These are phyloP conservation scores for Podila horticola DNA, from an alignment of 192 early-diverging fungal genomes.

Conservation along the genomic window DNA sequence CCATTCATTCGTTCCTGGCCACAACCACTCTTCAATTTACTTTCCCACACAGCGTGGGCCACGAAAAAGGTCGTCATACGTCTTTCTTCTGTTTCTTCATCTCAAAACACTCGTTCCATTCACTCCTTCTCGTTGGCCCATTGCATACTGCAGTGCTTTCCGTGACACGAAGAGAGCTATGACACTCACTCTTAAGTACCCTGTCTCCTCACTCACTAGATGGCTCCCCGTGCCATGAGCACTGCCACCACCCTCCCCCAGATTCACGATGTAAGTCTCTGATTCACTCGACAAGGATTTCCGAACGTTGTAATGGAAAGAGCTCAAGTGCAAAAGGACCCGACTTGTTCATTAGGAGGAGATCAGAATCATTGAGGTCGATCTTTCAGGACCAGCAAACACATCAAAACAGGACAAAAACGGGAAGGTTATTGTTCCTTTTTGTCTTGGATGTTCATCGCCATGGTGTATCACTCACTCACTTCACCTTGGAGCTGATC, in stretches of 20 bases:
- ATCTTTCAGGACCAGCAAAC: too few relatives aligned
- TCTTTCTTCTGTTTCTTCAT: not conserved
- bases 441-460: too few relatives aligned
- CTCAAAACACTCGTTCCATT: not conserved
- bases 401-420: too few relatives aligned
- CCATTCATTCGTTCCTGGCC: not conserved
- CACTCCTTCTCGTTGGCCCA: not conserved
- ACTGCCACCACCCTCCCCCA: slow-evolving; percentile 43
- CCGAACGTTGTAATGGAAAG: not conserved
- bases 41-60: not conserved
- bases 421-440: too few relatives aligned
- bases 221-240: slow-evolving; percentile 55
- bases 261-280: slow-evolving; percentile 46
- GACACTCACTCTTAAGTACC: too few relatives aligned
- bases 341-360: not conserved
- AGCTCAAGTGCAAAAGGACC: not conserved
- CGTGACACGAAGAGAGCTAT: not conserved
- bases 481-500: too few relatives aligned
- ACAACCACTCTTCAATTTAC: not conserved
- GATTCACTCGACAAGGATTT: not conserved
- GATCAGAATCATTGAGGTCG: too few relatives aligned
- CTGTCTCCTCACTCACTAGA: slow-evolving; percentile 9
- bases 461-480: too few relatives aligned
- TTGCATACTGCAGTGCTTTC: not conserved
- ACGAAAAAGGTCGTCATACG: too few relatives aligned